Evolutionary conservation across 176 grass and related monocot species (phyloP).

Genomic region (Oryza brachyantha): DNA sequence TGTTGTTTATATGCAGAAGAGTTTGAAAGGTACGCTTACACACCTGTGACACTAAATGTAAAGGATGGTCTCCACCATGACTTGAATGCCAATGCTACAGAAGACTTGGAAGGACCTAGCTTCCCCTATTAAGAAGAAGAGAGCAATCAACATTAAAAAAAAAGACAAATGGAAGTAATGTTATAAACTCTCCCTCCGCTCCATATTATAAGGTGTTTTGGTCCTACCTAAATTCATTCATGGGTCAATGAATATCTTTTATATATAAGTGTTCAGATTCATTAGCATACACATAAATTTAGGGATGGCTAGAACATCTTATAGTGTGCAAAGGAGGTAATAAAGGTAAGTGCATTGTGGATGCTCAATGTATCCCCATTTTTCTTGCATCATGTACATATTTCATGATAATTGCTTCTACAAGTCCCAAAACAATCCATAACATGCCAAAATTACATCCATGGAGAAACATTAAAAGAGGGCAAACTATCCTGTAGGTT

Average conservation of each 20-base stretch:
- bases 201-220: too few species aligned
- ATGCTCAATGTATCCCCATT: neutral
- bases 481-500: neutral
- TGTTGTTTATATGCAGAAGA: neutral
- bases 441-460: neutral
- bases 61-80: conserved; percentile 98
- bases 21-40: neutral
- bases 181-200: too few species aligned
- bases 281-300: too few species aligned
- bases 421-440: neutral
- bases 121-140: conserved; percentile 62
- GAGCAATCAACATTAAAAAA: neutral
- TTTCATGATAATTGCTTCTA: neutral
- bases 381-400: neutral
- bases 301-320: too few species aligned
- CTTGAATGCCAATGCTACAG: conserved; percentile 78
- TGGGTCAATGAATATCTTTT: too few species aligned
- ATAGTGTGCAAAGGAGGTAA: too few species aligned
- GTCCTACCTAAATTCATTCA: too few species aligned
- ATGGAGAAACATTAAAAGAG: neutral
- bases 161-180: neutral
- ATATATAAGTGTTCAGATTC: too few species aligned
- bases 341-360: neutral
- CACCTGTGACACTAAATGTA: conserved; percentile 84
- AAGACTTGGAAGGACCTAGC: conserved; percentile 69